These are phyloP conservation scores for Trichoderma atrobrunneum DNA, from an alignment of 2,329 filamentous ascomycete species.

Conservation along the genomic window DNA sequence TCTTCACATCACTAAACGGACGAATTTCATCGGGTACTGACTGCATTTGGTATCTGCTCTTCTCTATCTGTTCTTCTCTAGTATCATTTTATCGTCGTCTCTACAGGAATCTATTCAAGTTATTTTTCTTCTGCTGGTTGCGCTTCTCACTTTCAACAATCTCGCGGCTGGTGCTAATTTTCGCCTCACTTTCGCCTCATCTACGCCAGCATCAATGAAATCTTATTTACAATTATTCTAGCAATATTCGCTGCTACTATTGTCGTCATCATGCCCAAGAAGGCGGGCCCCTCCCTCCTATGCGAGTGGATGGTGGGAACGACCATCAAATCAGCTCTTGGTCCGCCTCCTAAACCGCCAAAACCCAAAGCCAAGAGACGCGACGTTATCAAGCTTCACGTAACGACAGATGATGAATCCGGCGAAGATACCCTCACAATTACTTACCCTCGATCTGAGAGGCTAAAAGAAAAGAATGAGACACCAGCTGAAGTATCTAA, in stretches of 20 bases:
- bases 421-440: conserved; percentile 48
- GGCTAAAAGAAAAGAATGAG: conserved; percentile 21
- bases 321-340: conserved; percentile 33
- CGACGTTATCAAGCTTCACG: conserved; percentile 39
- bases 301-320: conserved; percentile 44
- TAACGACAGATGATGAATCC: conserved; percentile 52
- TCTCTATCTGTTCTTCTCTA: not conserved
- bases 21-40: too few species aligned
- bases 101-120: not conserved
- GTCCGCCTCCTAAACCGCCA: conserved; percentile 25
- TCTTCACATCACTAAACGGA: not conserved
- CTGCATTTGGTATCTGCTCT: too few species aligned
- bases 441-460: conserved; percentile 45
- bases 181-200: not conserved
- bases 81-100: not conserved
- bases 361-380: conserved; percentile 25
- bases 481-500: not conserved
- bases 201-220: not conserved
- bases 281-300: conserved; percentile 26
- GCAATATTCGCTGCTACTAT: not conserved
- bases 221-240: not conserved
- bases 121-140: not conserved
- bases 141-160: not conserved
- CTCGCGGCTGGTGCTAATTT: not conserved
- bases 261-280: not conserved